A percentile compares a stretch with the other conserved stretches of the same genome.
Conservation (phyloP, 805 yeast species). For the Cyberlindnera bimundalis region DNA sequence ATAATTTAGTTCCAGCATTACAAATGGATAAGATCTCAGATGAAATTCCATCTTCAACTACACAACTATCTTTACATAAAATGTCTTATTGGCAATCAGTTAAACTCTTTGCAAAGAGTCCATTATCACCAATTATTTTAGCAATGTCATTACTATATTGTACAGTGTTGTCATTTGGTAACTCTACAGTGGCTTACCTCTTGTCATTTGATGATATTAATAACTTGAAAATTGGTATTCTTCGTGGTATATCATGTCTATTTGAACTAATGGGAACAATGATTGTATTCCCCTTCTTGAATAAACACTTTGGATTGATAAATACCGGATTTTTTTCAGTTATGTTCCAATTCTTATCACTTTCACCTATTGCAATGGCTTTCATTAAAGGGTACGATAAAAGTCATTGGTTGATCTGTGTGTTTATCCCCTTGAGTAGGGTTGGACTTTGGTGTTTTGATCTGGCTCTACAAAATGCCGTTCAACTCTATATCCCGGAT, state of each 20-base stretch:
- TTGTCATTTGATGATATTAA: conserved; percentile 29
- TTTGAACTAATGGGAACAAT: conserved; percentile 34
- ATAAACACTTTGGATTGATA: conserved; percentile 26
- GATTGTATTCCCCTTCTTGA: conserved; percentile 30
- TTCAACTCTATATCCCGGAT: conserved; percentile 33
- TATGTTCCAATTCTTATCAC: conserved; percentile 29
- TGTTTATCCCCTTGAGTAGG: conserved; percentile 31
- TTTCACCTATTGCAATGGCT: conserved; percentile 26
- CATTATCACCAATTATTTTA: conserved; percentile 31
- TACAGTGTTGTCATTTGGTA: conserved; percentile 38
- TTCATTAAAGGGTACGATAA: conserved; percentile 13
- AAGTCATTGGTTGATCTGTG: conserved; percentile 23
- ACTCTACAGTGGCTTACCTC: conserved; percentile 35
- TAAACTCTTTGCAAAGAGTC: conserved; percentile 26
- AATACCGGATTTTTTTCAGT: conserved; percentile 31
- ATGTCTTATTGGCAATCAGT: conserved; percentile 14
- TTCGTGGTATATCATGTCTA: conserved; percentile 31
- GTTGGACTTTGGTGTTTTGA: conserved; percentile 43
- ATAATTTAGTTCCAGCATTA: conserved; percentile 30
- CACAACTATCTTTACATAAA: background rate
- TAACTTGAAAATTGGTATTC: conserved; percentile 30
- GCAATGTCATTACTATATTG: conserved; percentile 30
- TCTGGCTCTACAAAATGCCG: conserved; percentile 32
- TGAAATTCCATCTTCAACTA: background rate
- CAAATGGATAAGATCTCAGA: conserved; percentile 4